These are phyloP conservation scores for Zoysia pacifica DNA, from an alignment of 176 grass and related monocot species.

Conservation along the genomic window DNA sequence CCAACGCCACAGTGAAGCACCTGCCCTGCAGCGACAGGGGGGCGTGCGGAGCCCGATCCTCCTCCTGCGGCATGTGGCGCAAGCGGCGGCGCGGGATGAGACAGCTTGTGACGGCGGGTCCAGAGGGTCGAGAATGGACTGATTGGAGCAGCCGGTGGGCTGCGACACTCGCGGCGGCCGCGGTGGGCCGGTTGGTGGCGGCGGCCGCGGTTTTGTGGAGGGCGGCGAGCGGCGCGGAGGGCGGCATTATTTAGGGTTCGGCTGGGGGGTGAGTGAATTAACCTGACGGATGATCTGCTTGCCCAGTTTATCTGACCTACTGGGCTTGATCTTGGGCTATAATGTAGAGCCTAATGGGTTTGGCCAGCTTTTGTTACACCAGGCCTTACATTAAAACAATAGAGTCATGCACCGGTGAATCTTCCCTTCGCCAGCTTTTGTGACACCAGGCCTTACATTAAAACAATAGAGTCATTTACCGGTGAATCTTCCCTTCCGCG, in stretches of 20 bases:
- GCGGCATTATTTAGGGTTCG: conserved; percentile 35
- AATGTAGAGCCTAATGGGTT: too few relatives aligned
- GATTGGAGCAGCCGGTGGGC: conserved; percentile 31
- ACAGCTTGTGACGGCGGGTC: background rate
- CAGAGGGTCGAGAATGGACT: background rate
- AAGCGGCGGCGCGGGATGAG: conserved; percentile 11
- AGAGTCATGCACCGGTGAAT: too few relatives aligned
- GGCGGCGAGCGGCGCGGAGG: conserved; percentile 46
- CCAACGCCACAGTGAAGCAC: conserved; percentile 36
- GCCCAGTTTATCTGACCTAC: background rate
- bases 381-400: too few relatives aligned
- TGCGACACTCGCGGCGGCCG: conserved; percentile 38
- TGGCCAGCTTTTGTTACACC: too few relatives aligned
- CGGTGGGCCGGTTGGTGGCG: conserved; percentile 43
- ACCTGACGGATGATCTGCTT: background rate
- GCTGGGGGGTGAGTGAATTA: background rate
- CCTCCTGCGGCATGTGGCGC: conserved; percentile 36
- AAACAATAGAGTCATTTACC: too few relatives aligned
- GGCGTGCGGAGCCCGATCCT: conserved; percentile 6
- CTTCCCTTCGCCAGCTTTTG: too few relatives aligned
- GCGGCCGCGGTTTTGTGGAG: conserved; percentile 41
- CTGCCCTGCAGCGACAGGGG: conserved; percentile 26
- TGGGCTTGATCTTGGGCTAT: background rate
- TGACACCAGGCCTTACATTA: too few relatives aligned
- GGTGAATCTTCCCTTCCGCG: too few relatives aligned